Evolutionary conservation across 2,329 filamentous ascomycete genomes (phyloP).

Genomic region (Fusarium sp.): DNA sequence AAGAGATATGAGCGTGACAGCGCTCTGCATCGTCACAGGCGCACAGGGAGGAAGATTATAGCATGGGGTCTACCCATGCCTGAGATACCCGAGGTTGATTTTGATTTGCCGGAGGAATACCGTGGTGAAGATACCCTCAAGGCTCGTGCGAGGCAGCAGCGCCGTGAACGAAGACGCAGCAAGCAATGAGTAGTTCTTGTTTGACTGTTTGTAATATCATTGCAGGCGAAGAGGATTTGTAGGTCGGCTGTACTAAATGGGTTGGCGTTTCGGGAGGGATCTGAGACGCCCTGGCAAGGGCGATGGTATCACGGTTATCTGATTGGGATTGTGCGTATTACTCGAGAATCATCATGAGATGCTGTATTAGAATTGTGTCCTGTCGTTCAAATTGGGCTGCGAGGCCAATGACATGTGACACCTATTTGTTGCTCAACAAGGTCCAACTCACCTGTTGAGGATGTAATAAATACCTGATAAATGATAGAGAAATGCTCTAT

Average conservation of each 20-base stretch:
- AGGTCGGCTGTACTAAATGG: slow-evolving; percentile 23
- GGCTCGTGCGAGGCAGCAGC: slow-evolving; percentile 69
- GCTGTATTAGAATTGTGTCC: neutral
- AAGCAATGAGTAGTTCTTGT: slow-evolving; percentile 44
- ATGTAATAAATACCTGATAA: neutral
- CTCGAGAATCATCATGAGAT: slow-evolving; percentile 7
- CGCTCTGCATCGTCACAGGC: slow-evolving; percentile 76
- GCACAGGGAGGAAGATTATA: slow-evolving; percentile 73
- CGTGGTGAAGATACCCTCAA: slow-evolving; percentile 64
- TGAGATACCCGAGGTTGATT: slow-evolving; percentile 75
- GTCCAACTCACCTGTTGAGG: neutral
- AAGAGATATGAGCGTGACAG: slow-evolving; percentile 83
- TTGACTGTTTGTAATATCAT: slow-evolving; percentile 35
- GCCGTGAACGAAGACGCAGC: slow-evolving; percentile 66
- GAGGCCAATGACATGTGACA: neutral
- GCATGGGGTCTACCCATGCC: slow-evolving; percentile 88
- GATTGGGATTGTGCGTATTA: slow-evolving; percentile 4
- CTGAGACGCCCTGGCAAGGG: slow-evolving; percentile 16
- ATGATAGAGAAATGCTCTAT: neutral
- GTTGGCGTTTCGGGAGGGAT: slow-evolving; percentile 36
- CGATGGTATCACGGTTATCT: slow-evolving; percentile 11
- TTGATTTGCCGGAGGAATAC: slow-evolving; percentile 75
- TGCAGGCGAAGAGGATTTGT: slow-evolving; percentile 12
- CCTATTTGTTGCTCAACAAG: slow-evolving; percentile 2
- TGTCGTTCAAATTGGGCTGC: neutral